A percentile compares a stretch with the other conserved stretches of the same genome.
Conservation (phyloP, 2,329 filamentous ascomycete genomes). For the Penicillium hordei region DNA sequence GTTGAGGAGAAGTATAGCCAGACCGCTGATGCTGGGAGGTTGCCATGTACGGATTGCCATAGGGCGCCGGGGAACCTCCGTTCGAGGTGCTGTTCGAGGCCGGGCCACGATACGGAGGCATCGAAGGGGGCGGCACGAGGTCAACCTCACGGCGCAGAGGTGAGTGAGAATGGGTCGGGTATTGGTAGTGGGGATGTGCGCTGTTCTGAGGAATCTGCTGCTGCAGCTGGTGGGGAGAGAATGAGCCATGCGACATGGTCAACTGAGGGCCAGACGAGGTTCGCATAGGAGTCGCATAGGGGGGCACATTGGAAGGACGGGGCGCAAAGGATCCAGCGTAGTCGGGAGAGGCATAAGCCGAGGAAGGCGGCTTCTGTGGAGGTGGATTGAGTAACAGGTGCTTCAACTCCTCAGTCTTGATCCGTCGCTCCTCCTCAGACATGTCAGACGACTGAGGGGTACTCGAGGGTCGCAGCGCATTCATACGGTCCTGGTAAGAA, state of each 20-base stretch:
- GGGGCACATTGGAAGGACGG: slow-evolving; percentile 26
- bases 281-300: slow-evolving; percentile 34
- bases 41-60: slow-evolving; percentile 23
- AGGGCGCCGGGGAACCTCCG: slow-evolving; percentile 23
- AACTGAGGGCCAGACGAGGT: slow-evolving; percentile 38
- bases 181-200: slow-evolving; percentile 24
- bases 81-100: slow-evolving; percentile 9
- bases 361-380: slow-evolving; percentile 37
- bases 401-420: slow-evolving; percentile 49
- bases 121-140: slow-evolving; percentile 3
- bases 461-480: slow-evolving; percentile 42
- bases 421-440: slow-evolving; percentile 42
- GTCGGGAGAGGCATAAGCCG: slow-evolving; percentile 28
- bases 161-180: slow-evolving; percentile 29
- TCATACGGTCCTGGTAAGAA: slow-evolving; percentile 49
- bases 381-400: slow-evolving; percentile 46
- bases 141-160: slow-evolving; percentile 33
- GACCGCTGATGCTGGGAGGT: slow-evolving; percentile 13
- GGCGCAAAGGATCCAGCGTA: slow-evolving; percentile 20
- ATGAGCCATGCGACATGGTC: slow-evolving; percentile 20
- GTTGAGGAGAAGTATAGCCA: slow-evolving; percentile 25
- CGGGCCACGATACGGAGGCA: background rate
- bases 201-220: slow-evolving; percentile 19
- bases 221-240: slow-evolving; percentile 11
- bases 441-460: slow-evolving; percentile 28